A percentile compares a stretch with the other conserved stretches of the same genome.
Conservation (phyloP, 1,139 yeast genomes). For the Hyphopichia burtonii region DNA sequence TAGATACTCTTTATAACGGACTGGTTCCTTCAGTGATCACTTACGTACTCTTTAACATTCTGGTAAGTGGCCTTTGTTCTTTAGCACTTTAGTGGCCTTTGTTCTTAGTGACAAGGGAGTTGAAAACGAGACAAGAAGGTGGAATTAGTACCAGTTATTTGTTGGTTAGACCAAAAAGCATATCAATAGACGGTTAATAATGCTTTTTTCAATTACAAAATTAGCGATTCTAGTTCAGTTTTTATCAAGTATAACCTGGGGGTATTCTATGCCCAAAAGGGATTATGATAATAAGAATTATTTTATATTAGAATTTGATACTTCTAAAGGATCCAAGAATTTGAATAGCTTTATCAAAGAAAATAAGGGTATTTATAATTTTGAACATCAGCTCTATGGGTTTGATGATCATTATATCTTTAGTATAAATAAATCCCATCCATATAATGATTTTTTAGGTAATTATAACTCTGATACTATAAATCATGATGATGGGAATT, state of each 20-base stretch:
- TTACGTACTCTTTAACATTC: too few species aligned
- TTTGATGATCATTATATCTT: conserved; percentile 62
- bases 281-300: conserved; percentile 47
- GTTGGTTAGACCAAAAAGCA: too few species aligned
- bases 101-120: too few species aligned
- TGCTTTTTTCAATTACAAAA: not conserved
- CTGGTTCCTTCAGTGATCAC: too few species aligned
- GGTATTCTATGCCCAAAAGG: conserved; percentile 23
- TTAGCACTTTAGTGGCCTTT: too few species aligned
- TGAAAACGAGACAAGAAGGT: too few species aligned
- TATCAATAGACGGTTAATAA: too few species aligned
- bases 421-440: conserved; percentile 44
- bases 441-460: conserved; percentile 36
- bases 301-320: conserved; percentile 57
- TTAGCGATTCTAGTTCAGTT: not conserved
- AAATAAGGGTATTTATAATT: conserved; percentile 38
- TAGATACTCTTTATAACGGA: too few species aligned
- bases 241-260: conserved; percentile 1
- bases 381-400: conserved; percentile 61
- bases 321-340: conserved; percentile 24
- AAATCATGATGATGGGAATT: conserved; percentile 8
- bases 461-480: conserved; percentile 30
- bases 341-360: conserved; percentile 28
- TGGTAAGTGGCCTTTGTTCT: too few species aligned
- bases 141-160: too few species aligned